Percentiles rank a stretch among this genome's conserved stretches.
Evolutionary conservation across 1,139 yeast species (phyloP).

Genomic region (Blastobotrys petasosporus): DNA sequence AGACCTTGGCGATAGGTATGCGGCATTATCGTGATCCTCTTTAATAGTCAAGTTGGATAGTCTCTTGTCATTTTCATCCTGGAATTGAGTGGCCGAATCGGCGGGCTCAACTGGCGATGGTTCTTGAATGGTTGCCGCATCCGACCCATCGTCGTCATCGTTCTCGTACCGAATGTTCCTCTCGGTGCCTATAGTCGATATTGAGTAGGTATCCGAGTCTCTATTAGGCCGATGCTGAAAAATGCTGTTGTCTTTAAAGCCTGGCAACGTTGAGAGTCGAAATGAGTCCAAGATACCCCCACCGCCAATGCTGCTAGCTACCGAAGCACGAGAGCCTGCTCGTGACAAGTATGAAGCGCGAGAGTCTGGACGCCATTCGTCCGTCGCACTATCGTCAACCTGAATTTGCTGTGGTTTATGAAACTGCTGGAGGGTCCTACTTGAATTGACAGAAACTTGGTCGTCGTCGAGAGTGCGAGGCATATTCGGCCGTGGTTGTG

Average conservation of each 20-base stretch:
- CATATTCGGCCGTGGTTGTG: background rate
- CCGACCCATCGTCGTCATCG: conserved; percentile 3
- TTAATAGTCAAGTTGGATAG: too few relatives aligned
- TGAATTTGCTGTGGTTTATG: conserved; percentile 1
- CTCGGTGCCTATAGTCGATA: too few relatives aligned
- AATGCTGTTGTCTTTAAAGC: conserved; percentile 7
- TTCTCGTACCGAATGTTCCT: background rate
- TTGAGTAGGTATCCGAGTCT: too few relatives aligned
- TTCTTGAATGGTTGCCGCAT: conserved; percentile 6
- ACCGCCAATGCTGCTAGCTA: conserved; percentile 13
- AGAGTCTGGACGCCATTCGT: conserved; percentile 16
- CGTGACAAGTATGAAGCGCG: conserved; percentile 12
- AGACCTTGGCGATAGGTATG: conserved; percentile 4
- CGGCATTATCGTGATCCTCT: background rate
- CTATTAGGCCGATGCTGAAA: background rate
- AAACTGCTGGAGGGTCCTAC: background rate
- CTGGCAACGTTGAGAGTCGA: conserved; percentile 25
- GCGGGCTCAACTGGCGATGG: conserved; percentile 8
- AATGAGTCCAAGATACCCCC: conserved; percentile 30
- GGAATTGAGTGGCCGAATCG: conserved; percentile 2
- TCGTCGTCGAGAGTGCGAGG: background rate
- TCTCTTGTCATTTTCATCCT: too few relatives aligned
- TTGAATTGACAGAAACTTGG: background rate
- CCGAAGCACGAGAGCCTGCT: conserved; percentile 13
- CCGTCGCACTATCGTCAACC: conserved; percentile 7